Evolutionary conservation across 2,329 filamentous ascomycete genomes (phyloP), one percentile per base, ranked within the genome.

Genomic region (Aspergillus ochraceoroseus): DNA sequence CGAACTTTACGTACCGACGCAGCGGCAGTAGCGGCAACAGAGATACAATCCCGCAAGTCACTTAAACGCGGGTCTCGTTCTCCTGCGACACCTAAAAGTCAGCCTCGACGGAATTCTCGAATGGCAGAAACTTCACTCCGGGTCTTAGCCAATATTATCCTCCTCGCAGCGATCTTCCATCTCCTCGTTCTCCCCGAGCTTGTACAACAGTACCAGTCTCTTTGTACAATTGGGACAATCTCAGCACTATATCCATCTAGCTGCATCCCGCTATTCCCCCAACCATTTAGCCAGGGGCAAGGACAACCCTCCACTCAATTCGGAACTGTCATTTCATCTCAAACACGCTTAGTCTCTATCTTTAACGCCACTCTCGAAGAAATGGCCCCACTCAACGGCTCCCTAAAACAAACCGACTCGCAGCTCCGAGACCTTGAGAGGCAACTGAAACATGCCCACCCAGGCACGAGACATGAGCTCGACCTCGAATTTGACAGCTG

Each of bases 401-500:
- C 49, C 4, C 48, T 64, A 14, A 57, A 58, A 46, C 55, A 60
- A 41, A 60, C 54, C 41, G 59, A 63, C 32, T 49, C 49, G 37
- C 53, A 53, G 30, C 55, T 66, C 7, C 50, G 44, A 18, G 49
- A 50, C 14, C 41, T 63, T 12, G 55, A 63, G 26, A 28, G 43
- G 0, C 50, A 54, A 11, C 41, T 66, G 5, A 56, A 56, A 32
- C 41, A 43, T n/a, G 45, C 44, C 18, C 58, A 62, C 30, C 54
- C 59, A 9, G 53, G 55, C 14, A 56, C 45, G 2, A 58, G 54
- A 17, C 48, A 66, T 32, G 62, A 63, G n/a, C 55, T 66, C 1
- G 54, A 62, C 9, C 59, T 66, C 7, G 63, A 66, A 41, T 66
- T 65, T 39, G 51, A 57, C 32, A 61, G 63, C 33, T 58, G 59